These are phyloP conservation scores for Amaranthus cruentus DNA, from an alignment of 148 eudicot genomes.

Conservation along the genomic window DNA sequence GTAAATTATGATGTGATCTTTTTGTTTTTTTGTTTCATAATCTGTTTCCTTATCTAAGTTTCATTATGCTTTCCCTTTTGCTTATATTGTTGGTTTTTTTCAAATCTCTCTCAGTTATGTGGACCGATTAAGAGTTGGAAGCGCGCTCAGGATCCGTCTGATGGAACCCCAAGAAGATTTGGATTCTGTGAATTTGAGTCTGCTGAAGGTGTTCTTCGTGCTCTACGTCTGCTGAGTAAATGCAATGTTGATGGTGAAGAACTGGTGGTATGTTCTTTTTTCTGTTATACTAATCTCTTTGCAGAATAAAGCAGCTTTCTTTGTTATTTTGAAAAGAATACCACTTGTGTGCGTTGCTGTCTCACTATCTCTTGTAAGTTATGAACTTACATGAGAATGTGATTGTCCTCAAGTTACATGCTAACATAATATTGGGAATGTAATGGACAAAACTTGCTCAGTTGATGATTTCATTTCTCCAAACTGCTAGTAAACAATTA, in stretches of 20 bases:
- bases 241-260: constrained; percentile 90
- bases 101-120: constrained; percentile 59
- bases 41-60: neutral
- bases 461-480: neutral
- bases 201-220: constrained; percentile 95
- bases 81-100: constrained; percentile 17
- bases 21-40: constrained; percentile 1
- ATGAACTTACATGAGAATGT: neutral
- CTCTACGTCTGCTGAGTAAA: constrained; percentile 73
- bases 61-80: neutral
- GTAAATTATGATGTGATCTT: constrained; percentile 13
- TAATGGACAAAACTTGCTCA: neutral
- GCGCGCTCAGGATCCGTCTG: constrained; percentile 82
- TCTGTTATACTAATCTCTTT: neutral
- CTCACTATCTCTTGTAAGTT: neutral
- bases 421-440: neutral
- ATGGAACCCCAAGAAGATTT: constrained; percentile 67
- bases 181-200: constrained; percentile 95
- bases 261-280: constrained; percentile 49
- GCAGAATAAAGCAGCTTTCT: neutral
- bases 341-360: too few species aligned
- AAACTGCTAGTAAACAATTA: neutral
- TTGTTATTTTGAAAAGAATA: too few species aligned
- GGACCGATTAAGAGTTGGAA: constrained; percentile 98
- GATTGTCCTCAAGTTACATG: neutral